Conservation (phyloP, 1,139 yeast species). For the Saccharomycopsis crataegensis region DNA sequence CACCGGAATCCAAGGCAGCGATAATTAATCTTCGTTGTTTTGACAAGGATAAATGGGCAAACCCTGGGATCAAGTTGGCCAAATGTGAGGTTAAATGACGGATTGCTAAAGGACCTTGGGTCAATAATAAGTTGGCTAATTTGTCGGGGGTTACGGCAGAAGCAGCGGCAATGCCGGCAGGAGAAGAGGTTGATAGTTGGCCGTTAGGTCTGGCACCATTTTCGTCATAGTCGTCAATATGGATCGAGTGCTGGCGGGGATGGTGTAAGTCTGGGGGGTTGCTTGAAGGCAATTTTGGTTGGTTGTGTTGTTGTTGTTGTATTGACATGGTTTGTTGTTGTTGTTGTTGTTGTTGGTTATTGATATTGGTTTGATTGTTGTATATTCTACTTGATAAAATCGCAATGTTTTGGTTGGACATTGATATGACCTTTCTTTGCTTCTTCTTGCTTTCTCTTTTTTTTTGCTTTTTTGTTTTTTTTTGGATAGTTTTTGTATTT, state of each 20-base stretch:
- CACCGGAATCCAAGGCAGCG: conserved; percentile 77
- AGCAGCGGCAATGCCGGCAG: conserved; percentile 85
- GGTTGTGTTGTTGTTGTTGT: not conserved
- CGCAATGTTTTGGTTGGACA: too few relatives aligned
- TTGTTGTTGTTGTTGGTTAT: conserved; percentile 1
- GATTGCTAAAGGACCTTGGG: conserved; percentile 85
- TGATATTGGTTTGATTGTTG: not conserved
- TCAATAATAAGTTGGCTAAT: conserved; percentile 57
- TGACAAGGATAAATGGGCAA: conserved; percentile 71
- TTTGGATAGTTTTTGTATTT: too few relatives aligned
- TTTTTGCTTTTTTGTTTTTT: too few relatives aligned
- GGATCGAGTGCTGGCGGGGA: not conserved
- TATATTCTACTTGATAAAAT: not conserved
- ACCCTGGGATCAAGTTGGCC: conserved; percentile 67
- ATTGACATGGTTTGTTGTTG: too few relatives aligned
- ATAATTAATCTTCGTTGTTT: conserved; percentile 87
- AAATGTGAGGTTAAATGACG: conserved; percentile 81
- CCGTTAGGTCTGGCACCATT: conserved; percentile 14
- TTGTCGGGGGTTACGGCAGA: conserved; percentile 76
- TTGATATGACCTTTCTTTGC: too few relatives aligned
- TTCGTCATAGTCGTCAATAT: conserved; percentile 8
- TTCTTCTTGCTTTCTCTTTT: too few relatives aligned
- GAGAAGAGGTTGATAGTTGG: conserved; percentile 61
- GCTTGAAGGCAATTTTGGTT: not conserved
- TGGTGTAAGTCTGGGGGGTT: not conserved